Evolutionary conservation across 129 eudicot species (phyloP).

Genomic region (Lactuca sativa): DNA sequence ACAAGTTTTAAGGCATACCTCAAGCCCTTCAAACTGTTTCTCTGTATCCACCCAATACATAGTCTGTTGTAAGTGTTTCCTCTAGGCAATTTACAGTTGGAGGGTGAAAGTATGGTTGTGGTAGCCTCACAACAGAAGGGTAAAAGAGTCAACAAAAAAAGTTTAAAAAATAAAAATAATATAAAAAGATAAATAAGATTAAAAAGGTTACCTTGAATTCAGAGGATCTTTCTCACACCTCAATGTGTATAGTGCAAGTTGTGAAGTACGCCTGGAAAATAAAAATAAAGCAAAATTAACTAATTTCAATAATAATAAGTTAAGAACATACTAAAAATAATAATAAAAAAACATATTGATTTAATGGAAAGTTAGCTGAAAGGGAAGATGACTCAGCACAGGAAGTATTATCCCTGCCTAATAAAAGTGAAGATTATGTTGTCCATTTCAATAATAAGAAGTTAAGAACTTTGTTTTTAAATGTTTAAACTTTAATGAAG

Average conservation of each 20-base stretch:
- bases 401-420: constrained; percentile 14
- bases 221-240: constrained; percentile 88
- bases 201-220: constrained; percentile 71
- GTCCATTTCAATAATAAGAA: too few species aligned
- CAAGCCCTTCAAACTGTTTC: constrained; percentile 81
- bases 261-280: constrained; percentile 12
- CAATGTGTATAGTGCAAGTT: constrained; percentile 66
- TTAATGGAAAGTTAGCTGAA: constrained; percentile 62
- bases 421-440: too few species aligned
- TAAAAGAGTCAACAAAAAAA: not conserved
- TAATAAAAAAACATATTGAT: constrained; percentile 18
- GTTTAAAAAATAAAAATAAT: too few species aligned
- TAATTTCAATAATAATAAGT: not conserved
- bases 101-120: constrained; percentile 90
- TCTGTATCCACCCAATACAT: constrained; percentile 88
- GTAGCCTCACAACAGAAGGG: constrained; percentile 52
- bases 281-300: too few species aligned
- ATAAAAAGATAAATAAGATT: too few species aligned
- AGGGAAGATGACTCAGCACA: constrained; percentile 69
- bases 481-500: too few species aligned
- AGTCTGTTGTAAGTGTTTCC: constrained; percentile 87
- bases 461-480: too few species aligned
- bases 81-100: constrained; percentile 84
- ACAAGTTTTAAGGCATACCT: not conserved
- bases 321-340: not conserved